Percentiles rank a stretch among this genome's conserved stretches.
These are phyloP conservation scores for Parsonsia alboflavescens DNA, from an alignment of 257 asterid species.

Conservation along the genomic window DNA sequence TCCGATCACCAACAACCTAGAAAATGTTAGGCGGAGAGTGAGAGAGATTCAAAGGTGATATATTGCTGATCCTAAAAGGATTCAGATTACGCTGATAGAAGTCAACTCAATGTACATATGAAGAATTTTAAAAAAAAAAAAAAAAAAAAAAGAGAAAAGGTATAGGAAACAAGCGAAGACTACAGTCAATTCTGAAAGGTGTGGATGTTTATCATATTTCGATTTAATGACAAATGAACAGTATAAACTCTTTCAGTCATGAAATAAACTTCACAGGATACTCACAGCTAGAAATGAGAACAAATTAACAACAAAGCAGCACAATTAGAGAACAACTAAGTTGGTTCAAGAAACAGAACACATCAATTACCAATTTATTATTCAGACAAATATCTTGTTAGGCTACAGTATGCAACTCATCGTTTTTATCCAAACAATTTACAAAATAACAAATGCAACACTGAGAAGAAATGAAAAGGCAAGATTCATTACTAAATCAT, in stretches of 20 bases:
- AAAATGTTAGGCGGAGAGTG: conserved; percentile 7
- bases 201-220: background rate
- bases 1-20: conserved; percentile 92
- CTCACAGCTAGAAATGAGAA: too few relatives aligned
- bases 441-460: background rate
- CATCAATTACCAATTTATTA: background rate
- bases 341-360: too few relatives aligned
- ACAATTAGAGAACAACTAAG: too few relatives aligned
- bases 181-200: background rate
- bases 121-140: too few relatives aligned
- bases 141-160: background rate
- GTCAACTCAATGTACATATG: background rate
- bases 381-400: background rate
- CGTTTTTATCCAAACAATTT: background rate
- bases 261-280: background rate
- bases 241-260: background rate
- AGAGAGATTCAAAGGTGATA: background rate
- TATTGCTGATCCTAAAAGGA: background rate
- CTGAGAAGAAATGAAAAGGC: background rate
- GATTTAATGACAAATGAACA: background rate
- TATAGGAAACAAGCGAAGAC: background rate
- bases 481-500: background rate
- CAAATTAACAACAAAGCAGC: too few relatives aligned
- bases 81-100: background rate
- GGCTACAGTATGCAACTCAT: background rate